Percentiles rank a stretch among this genome's conserved stretches.
These are phyloP conservation scores for Canavalia gladiata DNA, from an alignment of 306 rosid genomes.

Conservation along the genomic window DNA sequence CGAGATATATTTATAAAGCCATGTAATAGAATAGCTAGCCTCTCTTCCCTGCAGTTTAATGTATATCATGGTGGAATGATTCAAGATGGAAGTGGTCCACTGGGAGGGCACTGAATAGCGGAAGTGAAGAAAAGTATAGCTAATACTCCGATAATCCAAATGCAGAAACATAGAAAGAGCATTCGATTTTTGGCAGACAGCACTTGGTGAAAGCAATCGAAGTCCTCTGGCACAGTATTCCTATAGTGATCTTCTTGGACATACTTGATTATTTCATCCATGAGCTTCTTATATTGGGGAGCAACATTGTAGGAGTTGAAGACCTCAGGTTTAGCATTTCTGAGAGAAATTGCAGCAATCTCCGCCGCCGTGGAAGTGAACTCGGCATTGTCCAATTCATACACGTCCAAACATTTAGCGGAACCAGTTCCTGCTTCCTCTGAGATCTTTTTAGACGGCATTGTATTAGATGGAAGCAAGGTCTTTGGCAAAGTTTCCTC, in stretches of 20 bases:
- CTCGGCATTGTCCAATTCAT: conserved; percentile 6
- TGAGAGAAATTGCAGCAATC: conserved; percentile 47
- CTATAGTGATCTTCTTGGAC: conserved; percentile 46
- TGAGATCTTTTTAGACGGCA: not conserved
- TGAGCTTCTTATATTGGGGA: conserved; percentile 59
- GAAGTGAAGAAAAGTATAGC: conserved; percentile 52
- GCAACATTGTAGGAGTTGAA: conserved; percentile 47
- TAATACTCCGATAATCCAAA: conserved; percentile 59
- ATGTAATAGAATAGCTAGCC: conserved; percentile 38
- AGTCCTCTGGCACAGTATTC: conserved; percentile 49
- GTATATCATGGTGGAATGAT: conserved; percentile 1
- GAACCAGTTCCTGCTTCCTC: conserved; percentile 1
- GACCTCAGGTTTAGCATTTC: conserved; percentile 51
- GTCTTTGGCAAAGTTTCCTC: conserved; percentile 1
- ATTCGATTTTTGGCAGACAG: conserved; percentile 49
- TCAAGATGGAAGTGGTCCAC: conserved; percentile 63
- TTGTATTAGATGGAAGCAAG: conserved; percentile 28
- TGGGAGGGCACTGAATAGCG: conserved; percentile 37
- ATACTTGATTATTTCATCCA: conserved; percentile 56
- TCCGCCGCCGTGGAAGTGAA: conserved; percentile 48
- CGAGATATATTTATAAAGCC: conserved; percentile 8
- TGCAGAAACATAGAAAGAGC: conserved; percentile 45
- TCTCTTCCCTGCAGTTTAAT: conserved; percentile 5
- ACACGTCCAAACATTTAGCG: not conserved
- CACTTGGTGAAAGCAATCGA: conserved; percentile 45